These are phyloP conservation scores for Spergularia bocconei DNA, from an alignment of 148 eudicot species.

Conservation along the genomic window DNA sequence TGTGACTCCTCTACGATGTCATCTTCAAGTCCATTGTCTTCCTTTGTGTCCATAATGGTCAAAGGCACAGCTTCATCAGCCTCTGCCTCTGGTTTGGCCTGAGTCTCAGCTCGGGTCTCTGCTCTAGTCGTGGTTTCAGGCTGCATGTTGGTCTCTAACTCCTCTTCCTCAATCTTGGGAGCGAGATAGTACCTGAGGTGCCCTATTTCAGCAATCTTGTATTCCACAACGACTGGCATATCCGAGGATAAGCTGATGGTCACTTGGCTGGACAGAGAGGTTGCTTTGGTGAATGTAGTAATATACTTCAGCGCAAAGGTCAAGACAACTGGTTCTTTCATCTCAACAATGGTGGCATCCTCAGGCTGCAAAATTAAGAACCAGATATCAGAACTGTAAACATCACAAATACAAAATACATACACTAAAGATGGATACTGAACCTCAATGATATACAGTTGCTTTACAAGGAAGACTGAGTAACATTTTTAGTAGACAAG, in stretches of 20 bases:
- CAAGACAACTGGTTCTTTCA: conserved; percentile 44
- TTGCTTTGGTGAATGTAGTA: conserved; percentile 63
- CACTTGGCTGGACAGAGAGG: conserved; percentile 56
- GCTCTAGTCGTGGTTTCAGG: conserved; percentile 30
- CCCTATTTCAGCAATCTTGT: conserved; percentile 72
- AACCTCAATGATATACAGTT: neutral
- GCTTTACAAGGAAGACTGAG: neutral
- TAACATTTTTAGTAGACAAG: neutral
- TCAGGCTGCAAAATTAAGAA: conserved; percentile 46
- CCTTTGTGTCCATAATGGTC: conserved; percentile 18
- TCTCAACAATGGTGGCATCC: conserved; percentile 51
- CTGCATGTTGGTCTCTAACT: conserved; percentile 30
- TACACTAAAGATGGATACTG: too few species aligned
- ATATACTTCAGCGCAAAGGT: conserved; percentile 70
- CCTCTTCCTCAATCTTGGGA: conserved; percentile 75
- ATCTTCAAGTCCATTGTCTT: conserved; percentile 33
- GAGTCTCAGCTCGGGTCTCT: conserved; percentile 26
- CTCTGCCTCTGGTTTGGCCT: conserved; percentile 8
- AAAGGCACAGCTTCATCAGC: conserved; percentile 23
- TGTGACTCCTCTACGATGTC: conserved; percentile 23
- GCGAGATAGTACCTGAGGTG: conserved; percentile 68
- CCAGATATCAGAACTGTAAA: neutral
- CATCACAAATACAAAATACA: neutral
- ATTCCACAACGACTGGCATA: conserved; percentile 65
- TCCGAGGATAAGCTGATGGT: conserved; percentile 59